These are phyloP conservation scores for Nigrospora osmanthi DNA, from an alignment of 2,329 filamentous ascomycete species.

Conservation along the genomic window DNA sequence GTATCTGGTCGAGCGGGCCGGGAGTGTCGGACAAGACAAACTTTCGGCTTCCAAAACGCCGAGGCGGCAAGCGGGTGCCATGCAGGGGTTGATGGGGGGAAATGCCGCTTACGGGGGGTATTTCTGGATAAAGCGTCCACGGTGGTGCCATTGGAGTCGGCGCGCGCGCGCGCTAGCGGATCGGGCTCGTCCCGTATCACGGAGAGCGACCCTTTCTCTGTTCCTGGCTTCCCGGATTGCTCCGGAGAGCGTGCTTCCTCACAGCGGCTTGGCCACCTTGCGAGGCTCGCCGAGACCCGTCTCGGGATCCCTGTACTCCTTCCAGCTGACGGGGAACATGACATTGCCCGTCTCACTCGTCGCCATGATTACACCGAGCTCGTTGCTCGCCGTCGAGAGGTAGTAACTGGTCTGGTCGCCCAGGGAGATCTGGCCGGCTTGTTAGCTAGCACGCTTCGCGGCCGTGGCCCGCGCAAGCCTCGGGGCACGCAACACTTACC, in stretches of 20 bases:
- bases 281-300: slow-evolving; percentile 70
- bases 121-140: too few relatives aligned
- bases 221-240: too few relatives aligned
- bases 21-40: too few relatives aligned
- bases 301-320: slow-evolving; percentile 79
- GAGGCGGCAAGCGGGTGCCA: too few relatives aligned
- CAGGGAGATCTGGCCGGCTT: slow-evolving; percentile 60
- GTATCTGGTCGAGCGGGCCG: too few relatives aligned
- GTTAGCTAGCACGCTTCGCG: background rate
- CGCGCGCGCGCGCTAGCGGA: too few relatives aligned
- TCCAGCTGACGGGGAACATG: slow-evolving; percentile 94
- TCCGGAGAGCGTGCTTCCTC: slow-evolving; percentile 24
- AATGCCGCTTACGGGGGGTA: too few relatives aligned
- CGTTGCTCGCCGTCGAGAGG: slow-evolving; percentile 83
- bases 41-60: too few relatives aligned
- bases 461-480: background rate
- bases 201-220: too few relatives aligned
- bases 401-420: slow-evolving; percentile 96
- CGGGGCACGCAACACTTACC: slow-evolving; percentile 39
- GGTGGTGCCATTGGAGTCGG: too few relatives aligned
- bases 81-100: too few relatives aligned
- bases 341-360: slow-evolving; percentile 79
- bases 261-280: slow-evolving; percentile 92
- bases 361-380: slow-evolving; percentile 89
- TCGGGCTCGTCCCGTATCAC: too few relatives aligned